Evolutionary conservation across 768 basidiomycete species (phyloP), one percentile per base, ranked within the genome.

Genomic region (Lactarius pseudohatsudake): DNA sequence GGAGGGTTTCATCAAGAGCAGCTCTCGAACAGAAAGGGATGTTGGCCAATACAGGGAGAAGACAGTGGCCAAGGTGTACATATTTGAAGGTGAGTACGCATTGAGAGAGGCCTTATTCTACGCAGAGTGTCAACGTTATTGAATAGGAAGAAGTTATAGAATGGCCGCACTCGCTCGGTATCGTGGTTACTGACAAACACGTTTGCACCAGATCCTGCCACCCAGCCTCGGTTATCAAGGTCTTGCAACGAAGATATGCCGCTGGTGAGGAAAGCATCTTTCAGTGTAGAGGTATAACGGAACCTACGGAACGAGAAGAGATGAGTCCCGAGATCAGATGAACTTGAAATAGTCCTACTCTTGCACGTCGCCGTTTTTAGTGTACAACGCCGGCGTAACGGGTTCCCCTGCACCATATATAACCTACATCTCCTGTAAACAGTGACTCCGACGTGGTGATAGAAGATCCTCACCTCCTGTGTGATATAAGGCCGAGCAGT

Each of bases 101-200:
- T 82, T 86, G 9, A 90, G 77, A 0, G 87, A 86, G 30, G 63
- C 71, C 1, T 84, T 84, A 61, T 80, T 82, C 86, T 81, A 58
- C 2, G 57, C 4, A 18, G 5, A 9, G 13, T 62, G 26, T 45
- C 38, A 57, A 61, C 16, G n/a, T 5, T 28, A 53, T 15, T 9
- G 26, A 50, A 36, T 20, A 32, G 15, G n/a, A 18, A 8, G 3
- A 54, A 36, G 8, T 20, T 13, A 41, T 30, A 2, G 22, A 50
- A 38, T 26, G 22, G 5, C 68, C 79, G 61, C 64, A 78, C 79
- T 38, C 88, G 76, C 73, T 89, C 89, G 1, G 88, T 89, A 69
- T 90, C 89, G 64, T 89, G 88, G 70, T 90, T 88, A 0, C 84
- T 77, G 6, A 89, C 86, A 65, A 89, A 89, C 7, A 86, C 82